Conservation (phyloP, 2,329 filamentous ascomycete species). For the Fusarium neocosmosporiellum region DNA sequence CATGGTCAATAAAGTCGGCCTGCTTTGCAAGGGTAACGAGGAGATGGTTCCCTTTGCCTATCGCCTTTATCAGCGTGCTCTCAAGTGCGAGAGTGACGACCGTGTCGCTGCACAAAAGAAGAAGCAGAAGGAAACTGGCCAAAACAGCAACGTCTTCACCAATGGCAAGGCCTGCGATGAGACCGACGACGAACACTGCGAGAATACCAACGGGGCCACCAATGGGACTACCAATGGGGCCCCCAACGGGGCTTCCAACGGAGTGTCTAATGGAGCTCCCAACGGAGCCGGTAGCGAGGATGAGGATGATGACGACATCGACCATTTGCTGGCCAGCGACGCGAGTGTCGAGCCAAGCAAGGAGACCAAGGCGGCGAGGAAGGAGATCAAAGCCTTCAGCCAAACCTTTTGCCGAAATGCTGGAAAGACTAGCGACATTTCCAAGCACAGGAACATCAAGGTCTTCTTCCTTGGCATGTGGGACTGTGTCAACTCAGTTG, state of each 20-base stretch:
- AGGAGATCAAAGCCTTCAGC: constrained; percentile 58
- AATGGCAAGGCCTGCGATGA: constrained; percentile 40
- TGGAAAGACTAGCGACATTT: constrained; percentile 20
- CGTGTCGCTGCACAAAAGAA: not conserved
- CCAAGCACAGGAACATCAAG: constrained; percentile 51
- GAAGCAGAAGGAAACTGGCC: not conserved
- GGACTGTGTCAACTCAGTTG: constrained; percentile 65
- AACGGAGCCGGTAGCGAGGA: not conserved
- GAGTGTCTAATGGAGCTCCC: too few species aligned
- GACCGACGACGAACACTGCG: too few species aligned
- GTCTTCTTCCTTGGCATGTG: constrained; percentile 66
- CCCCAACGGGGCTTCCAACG: too few species aligned
- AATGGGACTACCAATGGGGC: constrained; percentile 27
- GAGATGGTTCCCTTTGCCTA: constrained; percentile 65
- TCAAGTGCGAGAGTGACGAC: constrained; percentile 48
- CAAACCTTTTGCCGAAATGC: constrained; percentile 59
- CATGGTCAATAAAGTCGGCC: constrained; percentile 61
- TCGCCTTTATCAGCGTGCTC: constrained; percentile 54
- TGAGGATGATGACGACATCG: constrained; percentile 30
- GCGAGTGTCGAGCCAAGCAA: constrained; percentile 37
- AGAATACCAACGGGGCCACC: too few species aligned
- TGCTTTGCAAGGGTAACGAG: constrained; percentile 63
- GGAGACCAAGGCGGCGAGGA: constrained; percentile 37
- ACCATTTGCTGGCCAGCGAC: constrained; percentile 20
- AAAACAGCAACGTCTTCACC: not conserved